These are phyloP conservation scores for Metschnikowia anglica DNA, from an alignment of 805 yeast genomes.

Conservation along the genomic window DNA sequence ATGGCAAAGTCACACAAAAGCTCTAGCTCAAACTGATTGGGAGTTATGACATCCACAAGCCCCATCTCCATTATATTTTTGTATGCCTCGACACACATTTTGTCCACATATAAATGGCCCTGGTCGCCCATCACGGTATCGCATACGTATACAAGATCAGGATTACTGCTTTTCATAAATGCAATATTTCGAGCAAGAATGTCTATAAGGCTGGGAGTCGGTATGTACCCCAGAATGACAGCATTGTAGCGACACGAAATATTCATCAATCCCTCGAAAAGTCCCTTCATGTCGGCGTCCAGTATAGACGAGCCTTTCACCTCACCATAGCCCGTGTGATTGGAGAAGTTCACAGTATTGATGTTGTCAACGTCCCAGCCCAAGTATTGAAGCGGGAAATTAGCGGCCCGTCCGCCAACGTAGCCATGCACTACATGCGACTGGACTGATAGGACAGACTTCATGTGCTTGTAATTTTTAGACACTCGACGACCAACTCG, in stretches of 20 bases:
- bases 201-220: constrained; percentile 17
- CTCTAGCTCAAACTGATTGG: constrained; percentile 23
- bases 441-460: constrained; percentile 51
- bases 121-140: constrained; percentile 26
- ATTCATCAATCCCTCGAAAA: constrained; percentile 16
- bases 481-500: neutral
- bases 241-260: constrained; percentile 20
- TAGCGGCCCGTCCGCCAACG: constrained; percentile 90
- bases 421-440: constrained; percentile 96
- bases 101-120: constrained; percentile 21
- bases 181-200: constrained; percentile 12
- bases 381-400: constrained; percentile 79
- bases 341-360: constrained; percentile 85
- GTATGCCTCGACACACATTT: constrained; percentile 19
- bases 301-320: constrained; percentile 16
- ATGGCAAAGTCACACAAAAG: constrained; percentile 17
- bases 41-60: constrained; percentile 19
- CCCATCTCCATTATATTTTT: constrained; percentile 8
- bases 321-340: constrained; percentile 86
- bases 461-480: no score
- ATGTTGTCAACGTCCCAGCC: constrained; percentile 94
- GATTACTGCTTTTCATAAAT: constrained; percentile 10
- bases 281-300: constrained; percentile 12
- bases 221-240: constrained; percentile 21
- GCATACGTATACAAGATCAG: constrained; percentile 21